Percentiles rank a stretch among this genome's conserved stretches.
Conservation (phyloP, 306 rosid genomes). For the Abrus precatorius region DNA sequence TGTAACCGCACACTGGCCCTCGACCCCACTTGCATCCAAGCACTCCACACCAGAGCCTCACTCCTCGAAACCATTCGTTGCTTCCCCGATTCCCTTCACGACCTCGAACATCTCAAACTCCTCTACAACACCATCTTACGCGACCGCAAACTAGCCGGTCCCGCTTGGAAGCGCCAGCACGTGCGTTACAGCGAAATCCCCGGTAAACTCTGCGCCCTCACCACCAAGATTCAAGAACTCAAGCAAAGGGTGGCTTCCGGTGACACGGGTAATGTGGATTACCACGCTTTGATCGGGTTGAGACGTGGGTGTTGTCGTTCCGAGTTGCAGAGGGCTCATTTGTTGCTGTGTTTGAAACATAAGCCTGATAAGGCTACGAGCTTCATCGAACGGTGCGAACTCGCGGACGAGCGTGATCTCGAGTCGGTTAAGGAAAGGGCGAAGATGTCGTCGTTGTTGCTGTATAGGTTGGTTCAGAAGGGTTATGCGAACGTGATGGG, state of each 20-base stretch:
- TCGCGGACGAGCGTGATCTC: conserved; percentile 68
- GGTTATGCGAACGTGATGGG: conserved; percentile 71
- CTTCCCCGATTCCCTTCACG: conserved; percentile 82
- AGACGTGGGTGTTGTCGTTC: conserved; percentile 89
- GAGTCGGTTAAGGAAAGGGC: conserved; percentile 83
- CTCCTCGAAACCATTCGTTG: conserved; percentile 73
- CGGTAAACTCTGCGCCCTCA: conserved; percentile 70
- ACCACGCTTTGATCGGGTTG: conserved; percentile 77
- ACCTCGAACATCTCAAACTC: conserved; percentile 85
- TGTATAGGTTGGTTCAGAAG: conserved; percentile 84
- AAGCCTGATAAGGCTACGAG: conserved; percentile 78
- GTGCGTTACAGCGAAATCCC: conserved; percentile 80
- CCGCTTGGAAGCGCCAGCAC: conserved; percentile 80
- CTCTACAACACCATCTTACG: conserved; percentile 86
- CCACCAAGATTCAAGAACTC: conserved; percentile 66
- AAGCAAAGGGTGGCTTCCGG: conserved; percentile 78
- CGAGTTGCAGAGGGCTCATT: conserved; percentile 80
- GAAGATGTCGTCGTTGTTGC: conserved; percentile 71
- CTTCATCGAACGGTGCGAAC: conserved; percentile 83
- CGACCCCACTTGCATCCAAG: conserved; percentile 83
- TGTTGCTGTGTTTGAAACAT: conserved; percentile 75
- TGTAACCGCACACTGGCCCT: conserved; percentile 80
- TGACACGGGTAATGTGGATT: conserved; percentile 77
- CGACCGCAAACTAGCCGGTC: conserved; percentile 85
- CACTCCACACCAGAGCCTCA: conserved; percentile 78